These are phyloP conservation scores for Colletotrichum simmondsii DNA, from an alignment of 2,329 filamentous ascomycete genomes.

Conservation along the genomic window DNA sequence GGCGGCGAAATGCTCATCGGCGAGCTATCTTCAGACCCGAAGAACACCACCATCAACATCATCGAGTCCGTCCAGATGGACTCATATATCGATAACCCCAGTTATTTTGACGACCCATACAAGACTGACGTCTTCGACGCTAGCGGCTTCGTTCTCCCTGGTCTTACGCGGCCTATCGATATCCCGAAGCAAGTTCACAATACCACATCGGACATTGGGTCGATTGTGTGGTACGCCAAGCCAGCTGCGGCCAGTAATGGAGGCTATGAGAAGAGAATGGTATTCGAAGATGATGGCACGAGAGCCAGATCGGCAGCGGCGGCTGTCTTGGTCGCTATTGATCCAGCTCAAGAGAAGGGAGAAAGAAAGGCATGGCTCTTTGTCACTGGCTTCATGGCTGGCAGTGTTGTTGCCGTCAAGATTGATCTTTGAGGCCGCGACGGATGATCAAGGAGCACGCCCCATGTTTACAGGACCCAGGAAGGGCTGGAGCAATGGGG, in stretches of 20 bases:
- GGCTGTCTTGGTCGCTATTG: conserved; percentile 63
- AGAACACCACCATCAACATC: conserved; percentile 50
- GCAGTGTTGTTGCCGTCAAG: conserved; percentile 60
- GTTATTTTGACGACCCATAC: conserved; percentile 66
- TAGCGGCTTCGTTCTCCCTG: conserved; percentile 64
- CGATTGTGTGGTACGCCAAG: conserved; percentile 57
- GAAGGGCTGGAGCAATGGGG: no score
- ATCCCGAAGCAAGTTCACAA: conserved; percentile 45
- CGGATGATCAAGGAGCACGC: neutral
- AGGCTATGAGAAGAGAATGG: conserved; percentile 55
- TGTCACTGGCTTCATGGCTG: conserved; percentile 64
- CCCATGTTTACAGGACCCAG: neutral
- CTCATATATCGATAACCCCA: conserved; percentile 65
- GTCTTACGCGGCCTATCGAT: conserved; percentile 54
- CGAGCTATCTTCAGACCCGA: conserved; percentile 31
- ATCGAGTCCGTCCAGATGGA: conserved; percentile 55
- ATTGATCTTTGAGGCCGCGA: conserved; percentile 52
- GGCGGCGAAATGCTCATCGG: conserved; percentile 60
- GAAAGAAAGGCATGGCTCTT: conserved; percentile 66
- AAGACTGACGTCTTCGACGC: conserved; percentile 53
- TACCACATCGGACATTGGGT: conserved; percentile 50
- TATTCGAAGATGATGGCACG: conserved; percentile 69
- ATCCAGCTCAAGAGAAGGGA: conserved; percentile 54
- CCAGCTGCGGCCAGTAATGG: conserved; percentile 22
- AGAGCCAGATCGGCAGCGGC: conserved; percentile 60